These are phyloP conservation scores for Aspergillus cavernicola DNA, from an alignment of 495 filamentous ascomycete species.

Conservation along the genomic window DNA sequence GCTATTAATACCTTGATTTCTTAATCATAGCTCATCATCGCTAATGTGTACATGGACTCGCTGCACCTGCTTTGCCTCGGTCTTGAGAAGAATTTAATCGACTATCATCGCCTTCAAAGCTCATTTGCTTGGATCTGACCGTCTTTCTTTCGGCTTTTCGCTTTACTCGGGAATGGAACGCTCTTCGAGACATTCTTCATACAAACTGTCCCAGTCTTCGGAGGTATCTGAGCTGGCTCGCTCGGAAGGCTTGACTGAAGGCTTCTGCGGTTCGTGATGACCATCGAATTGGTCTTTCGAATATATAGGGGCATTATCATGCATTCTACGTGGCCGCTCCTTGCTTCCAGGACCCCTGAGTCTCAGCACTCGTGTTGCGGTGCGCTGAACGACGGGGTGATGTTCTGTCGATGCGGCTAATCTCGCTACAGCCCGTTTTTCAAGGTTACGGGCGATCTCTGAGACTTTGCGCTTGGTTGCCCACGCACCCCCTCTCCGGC, in stretches of 20 bases:
- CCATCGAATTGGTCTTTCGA: neutral
- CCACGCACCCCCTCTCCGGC: constrained; percentile 16
- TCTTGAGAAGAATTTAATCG: neutral
- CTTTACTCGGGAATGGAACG: constrained; percentile 15
- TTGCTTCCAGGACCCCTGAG: constrained; percentile 14
- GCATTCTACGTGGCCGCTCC: neutral
- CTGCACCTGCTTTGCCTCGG: neutral
- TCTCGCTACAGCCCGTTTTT: constrained; percentile 13
- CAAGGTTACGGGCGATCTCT: constrained; percentile 14
- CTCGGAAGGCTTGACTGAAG: neutral
- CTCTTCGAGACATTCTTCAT: constrained; percentile 30
- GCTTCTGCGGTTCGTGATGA: neutral
- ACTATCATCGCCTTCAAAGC: too few species aligned
- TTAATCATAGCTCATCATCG: neutral
- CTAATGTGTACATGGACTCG: neutral
- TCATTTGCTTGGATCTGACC: neutral
- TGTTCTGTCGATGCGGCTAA: constrained; percentile 9
- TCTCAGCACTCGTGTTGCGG: constrained; percentile 5
- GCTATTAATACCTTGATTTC: constrained; percentile 3
- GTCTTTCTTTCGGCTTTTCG: neutral
- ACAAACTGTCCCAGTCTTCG: constrained; percentile 22
- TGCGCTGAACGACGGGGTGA: constrained; percentile 14
- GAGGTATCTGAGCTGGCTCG: constrained; percentile 6
- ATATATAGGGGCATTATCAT: constrained; percentile 6
- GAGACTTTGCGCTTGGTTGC: constrained; percentile 16